phyloP scores from a whole-genome alignment of 768 basidiomycete genomes.

The Boletus pseudo-olivaceus region DNA sequence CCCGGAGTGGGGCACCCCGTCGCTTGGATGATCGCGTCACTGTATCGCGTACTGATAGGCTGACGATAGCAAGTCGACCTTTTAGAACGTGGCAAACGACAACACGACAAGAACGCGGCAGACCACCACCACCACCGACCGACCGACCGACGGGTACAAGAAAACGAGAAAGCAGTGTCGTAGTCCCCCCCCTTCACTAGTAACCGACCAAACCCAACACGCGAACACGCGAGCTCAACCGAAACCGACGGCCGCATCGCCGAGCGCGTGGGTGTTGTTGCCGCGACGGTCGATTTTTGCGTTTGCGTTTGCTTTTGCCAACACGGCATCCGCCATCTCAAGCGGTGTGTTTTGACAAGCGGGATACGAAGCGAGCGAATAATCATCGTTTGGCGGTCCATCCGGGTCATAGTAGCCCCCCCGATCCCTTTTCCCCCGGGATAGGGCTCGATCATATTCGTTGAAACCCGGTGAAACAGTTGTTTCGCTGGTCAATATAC shows the following conservation, averaged over 20 bases:
- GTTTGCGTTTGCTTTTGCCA: not conserved
- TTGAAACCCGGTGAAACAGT: slow-evolving; percentile 1
- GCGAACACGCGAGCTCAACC: not conserved
- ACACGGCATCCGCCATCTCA: too few species aligned
- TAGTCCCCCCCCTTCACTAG: too few species aligned
- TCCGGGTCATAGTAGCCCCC: not conserved
- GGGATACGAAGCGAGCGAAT: not conserved
- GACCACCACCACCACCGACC: too few species aligned
- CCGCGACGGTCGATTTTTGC: not conserved
- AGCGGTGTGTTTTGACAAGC: not conserved
- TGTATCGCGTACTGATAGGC: too few species aligned
- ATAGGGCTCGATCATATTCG: not conserved
- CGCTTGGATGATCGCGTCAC: too few species aligned
- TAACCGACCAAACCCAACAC: too few species aligned
- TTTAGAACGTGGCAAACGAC: too few species aligned
- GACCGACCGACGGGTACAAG: too few species aligned
- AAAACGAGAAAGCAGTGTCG: too few species aligned
- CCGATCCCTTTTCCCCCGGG: not conserved
- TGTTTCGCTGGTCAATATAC: not conserved
- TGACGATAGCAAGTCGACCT: too few species aligned
- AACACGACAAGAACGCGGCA: too few species aligned
- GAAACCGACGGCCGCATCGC: not conserved
- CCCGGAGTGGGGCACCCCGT: too few species aligned
- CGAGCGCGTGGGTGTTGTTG: not conserved
- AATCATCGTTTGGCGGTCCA: not conserved